These are phyloP conservation scores for Crithidia bombi DNA, from an alignment of 208 protist species.

Conservation along the genomic window DNA sequence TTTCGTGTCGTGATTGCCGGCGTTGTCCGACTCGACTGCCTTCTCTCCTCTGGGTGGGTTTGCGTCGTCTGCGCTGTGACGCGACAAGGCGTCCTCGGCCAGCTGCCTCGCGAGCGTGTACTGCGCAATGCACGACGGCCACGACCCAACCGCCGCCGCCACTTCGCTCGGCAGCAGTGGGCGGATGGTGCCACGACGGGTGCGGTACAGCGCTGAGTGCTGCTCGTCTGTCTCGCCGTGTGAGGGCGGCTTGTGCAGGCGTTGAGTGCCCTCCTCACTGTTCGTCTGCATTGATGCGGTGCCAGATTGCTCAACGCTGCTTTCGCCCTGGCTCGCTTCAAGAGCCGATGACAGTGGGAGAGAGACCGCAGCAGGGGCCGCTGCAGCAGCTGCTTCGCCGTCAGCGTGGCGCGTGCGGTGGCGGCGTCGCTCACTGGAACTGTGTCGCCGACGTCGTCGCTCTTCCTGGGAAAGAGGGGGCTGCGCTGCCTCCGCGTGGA, in stretches of 20 bases:
- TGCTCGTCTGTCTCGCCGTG: too few species aligned
- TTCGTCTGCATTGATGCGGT: background rate
- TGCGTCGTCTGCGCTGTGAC: background rate
- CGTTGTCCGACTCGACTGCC: background rate
- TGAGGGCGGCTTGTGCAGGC: too few species aligned
- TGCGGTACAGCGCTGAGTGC: background rate
- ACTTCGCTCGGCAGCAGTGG: constrained; percentile 15
- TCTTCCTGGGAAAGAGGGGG: background rate
- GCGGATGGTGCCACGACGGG: constrained; percentile 7
- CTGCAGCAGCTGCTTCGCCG: background rate
- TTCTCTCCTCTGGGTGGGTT: background rate
- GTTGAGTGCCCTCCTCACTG: background rate
- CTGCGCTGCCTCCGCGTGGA: background rate
- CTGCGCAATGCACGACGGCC: constrained; percentile 34
- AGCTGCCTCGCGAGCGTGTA: constrained; percentile 18
- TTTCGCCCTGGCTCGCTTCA: too few species aligned
- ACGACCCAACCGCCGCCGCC: constrained; percentile 24
- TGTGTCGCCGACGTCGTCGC: background rate
- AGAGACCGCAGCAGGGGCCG: background rate
- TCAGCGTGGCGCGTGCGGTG: background rate
- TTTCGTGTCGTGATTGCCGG: background rate
- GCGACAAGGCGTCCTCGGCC: constrained; percentile 4
- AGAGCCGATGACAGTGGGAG: background rate
- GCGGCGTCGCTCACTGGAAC: background rate
- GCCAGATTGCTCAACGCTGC: too few species aligned